Evolutionary conservation across 1,139 yeast genomes (phyloP), one percentile per base, ranked within the genome.

Genomic region (Taphrina pruni): DNA sequence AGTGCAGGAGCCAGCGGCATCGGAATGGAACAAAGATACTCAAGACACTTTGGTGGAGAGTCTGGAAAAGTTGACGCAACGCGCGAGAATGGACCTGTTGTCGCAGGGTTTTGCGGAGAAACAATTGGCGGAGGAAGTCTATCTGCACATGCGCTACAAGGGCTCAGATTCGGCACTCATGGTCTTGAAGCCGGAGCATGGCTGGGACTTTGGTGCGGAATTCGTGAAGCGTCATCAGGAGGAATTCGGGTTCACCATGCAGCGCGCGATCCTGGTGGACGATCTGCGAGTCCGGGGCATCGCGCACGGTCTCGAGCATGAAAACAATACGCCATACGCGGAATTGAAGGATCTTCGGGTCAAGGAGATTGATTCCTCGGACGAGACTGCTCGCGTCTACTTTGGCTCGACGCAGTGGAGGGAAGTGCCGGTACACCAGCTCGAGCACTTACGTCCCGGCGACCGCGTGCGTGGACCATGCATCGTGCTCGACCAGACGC

Each of bases 121-220:
- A 3, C 76, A 78, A 35, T 77, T 86, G 38, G 74, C 71, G 36
- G 80, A 84, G 68, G 96, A 91, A 74, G 84, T 84, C 43, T 89
- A 84, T 73, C 80, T 91, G 73, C 92, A 92, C 76, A 81, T 93
- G 83, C 83, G 95, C 75, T 93, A 90, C 77, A 86, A 86, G 72
- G 97, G 97, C 6, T 88, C 97, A 20, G 97, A 92, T 76, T 88
- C 97, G 1, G 88, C 88, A 60, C 81, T 93, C 72, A 88, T 92
- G 87, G 86, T 90, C 48, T 75, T 79, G 66, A 83, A 77, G 71
- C 76, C 78, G 7, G 76, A 72, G 12, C 75, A 72, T 32, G 72
- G 72, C 41, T 77, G 79, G 74, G 77, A 81, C 56, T 77, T 78
- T 51, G 73, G 75, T 2, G 73, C 76, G n/a, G 78, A 77, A 65